phyloP scores from a whole-genome alignment of 768 basidiomycete genomes.

The Tulasnella sp. region DNA sequence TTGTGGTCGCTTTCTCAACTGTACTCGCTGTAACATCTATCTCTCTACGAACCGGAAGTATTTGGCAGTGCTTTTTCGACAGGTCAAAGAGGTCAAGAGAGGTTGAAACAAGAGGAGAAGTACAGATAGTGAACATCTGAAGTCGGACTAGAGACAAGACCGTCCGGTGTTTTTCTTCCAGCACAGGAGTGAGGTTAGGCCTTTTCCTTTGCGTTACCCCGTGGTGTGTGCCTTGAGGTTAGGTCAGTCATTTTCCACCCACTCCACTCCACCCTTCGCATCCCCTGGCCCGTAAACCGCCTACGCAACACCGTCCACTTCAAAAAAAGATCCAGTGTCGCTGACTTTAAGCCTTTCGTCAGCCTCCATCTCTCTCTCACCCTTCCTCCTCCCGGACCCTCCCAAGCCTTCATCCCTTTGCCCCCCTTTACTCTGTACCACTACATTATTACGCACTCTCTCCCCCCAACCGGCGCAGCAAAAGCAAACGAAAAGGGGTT shows the following conservation, averaged over 20 bases:
- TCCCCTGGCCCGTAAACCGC: not conserved
- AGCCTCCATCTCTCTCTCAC: not conserved
- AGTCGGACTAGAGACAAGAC: not conserved
- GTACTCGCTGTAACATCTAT: not conserved
- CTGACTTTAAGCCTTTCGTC: not conserved
- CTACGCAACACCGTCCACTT: not conserved
- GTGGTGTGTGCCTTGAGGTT: not conserved
- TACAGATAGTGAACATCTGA: not conserved
- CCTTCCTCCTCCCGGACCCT: not conserved
- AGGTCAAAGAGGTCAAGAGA: not conserved
- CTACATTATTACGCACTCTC: not conserved
- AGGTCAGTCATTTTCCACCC: not conserved
- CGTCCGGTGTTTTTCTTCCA: not conserved
- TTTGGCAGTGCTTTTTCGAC: no score
- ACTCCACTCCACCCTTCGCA: not conserved
- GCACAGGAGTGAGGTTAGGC: not conserved
- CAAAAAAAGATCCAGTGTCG: not conserved
- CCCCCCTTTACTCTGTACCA: constrained; percentile 1
- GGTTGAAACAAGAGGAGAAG: not conserved
- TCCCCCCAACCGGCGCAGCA: not conserved
- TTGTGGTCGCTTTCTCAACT: not conserved
- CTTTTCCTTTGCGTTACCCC: not conserved
- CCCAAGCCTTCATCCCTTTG: not conserved
- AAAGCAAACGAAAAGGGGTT: not conserved
- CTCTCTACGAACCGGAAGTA: not conserved